Evolutionary conservation across 148 eudicot species (phyloP), one percentile per base, ranked within the genome.

Genomic region (Diospyros kaki): DNA sequence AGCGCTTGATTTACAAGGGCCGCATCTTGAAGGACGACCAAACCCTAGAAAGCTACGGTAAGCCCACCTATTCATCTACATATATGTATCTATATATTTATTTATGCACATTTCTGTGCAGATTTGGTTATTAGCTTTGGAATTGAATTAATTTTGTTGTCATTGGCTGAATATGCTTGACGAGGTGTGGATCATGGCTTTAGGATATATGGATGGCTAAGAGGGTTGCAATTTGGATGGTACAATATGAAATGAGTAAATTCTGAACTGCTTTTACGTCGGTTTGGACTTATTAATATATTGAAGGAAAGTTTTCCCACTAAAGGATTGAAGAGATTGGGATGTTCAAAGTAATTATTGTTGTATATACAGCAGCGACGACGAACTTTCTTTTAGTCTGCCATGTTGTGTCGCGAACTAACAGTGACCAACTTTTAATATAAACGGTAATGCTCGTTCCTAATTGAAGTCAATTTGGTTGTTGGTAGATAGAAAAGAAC

Each of bases 1-100:
- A 86, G 81, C 71, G 84, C 9, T 60, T 86, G 66, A 86, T 86
- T 66, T 86, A 86, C 71, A 86, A 86, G 41, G 89, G 89, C 44
- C 80, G 84, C 71, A 86, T 86, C 71, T 76, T 86, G 67, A 86
- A 83, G 75, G 89, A 83, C 69, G 89, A 86, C 41, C 86, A 79
- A 74, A 83, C 89, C 75, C 77, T 86, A 69, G 67, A 54, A 1
- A 86, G 86, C 72, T 86, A 83, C 46, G 89, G 89, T 86, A 80
- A 9, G 13, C 4, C 11, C 10, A 13, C 14, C 73, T 0, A 15
- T 40, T 4, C 7, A 11, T 10, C 2, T 7, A 1, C 44, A 7
- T 5, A 4, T 45, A 6, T 17, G 13, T 46, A 44, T 39, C 17
- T 69, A 40, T 13, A 39, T 58, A 43, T 44, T 3, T 48, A 15